Evolutionary conservation across 2,329 filamentous ascomycete species (phyloP).

Genomic region (Xylaria hypoxylon): DNA sequence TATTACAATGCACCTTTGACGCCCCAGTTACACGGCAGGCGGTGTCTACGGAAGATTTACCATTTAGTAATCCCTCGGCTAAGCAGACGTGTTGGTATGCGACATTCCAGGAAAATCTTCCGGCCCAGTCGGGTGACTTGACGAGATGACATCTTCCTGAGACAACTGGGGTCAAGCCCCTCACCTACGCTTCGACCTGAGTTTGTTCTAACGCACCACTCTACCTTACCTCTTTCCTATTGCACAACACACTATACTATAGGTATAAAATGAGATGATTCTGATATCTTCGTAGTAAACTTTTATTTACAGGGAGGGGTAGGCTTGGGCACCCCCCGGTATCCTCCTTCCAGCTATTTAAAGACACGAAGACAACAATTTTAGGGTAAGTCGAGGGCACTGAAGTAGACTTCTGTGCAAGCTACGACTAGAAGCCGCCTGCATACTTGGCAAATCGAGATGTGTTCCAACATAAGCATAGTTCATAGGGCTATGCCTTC

Average conservation of each 20-base stretch:
- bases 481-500: slow-evolving; percentile 26
- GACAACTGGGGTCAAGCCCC: slow-evolving; percentile 31
- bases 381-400: slow-evolving; percentile 2
- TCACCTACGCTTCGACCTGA: slow-evolving; percentile 1
- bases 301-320: background rate
- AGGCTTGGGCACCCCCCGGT: background rate
- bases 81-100: background rate
- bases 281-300: background rate
- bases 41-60: slow-evolving; percentile 19
- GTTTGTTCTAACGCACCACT: background rate
- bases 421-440: slow-evolving; percentile 37
- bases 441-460: slow-evolving; percentile 43
- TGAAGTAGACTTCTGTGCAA: slow-evolving; percentile 4
- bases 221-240: background rate
- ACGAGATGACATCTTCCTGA: slow-evolving; percentile 39
- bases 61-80: background rate
- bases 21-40: slow-evolving; percentile 42
- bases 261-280: background rate
- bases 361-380: background rate
- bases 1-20: slow-evolving; percentile 24
- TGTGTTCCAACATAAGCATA: slow-evolving; percentile 32
- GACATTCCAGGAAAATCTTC: slow-evolving; percentile 26
- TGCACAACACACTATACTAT: slow-evolving; percentile 2
- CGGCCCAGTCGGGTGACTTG: slow-evolving; percentile 49
- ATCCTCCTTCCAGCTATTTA: background rate